These are phyloP conservation scores for Sextonia rubra DNA, from an alignment of 164 flowering plant species.

Conservation along the genomic window DNA sequence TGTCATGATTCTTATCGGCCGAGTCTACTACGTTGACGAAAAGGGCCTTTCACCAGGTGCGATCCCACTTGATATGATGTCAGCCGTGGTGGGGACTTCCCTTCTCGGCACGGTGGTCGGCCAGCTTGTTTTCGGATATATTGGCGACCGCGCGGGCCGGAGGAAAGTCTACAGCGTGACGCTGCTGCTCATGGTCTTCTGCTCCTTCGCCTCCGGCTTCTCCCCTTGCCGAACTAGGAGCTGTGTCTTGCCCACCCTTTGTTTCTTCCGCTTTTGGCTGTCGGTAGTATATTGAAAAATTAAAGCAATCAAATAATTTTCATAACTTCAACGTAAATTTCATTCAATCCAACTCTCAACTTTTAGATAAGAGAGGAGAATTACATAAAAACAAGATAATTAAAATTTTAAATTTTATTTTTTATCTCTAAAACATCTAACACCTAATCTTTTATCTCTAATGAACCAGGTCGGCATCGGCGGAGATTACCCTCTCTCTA, in stretches of 20 bases:
- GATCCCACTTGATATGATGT: conserved; percentile 19
- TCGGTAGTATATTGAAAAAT: too few relatives aligned
- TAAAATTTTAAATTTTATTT: too few relatives aligned
- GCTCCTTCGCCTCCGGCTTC: conserved; percentile 54
- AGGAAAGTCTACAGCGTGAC: conserved; percentile 44
- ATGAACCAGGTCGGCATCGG: too few relatives aligned
- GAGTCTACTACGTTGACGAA: conserved; percentile 30
- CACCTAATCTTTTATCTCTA: too few relatives aligned
- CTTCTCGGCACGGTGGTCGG: conserved; percentile 42
- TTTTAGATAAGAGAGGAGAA: too few relatives aligned
- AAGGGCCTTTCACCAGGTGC: not conserved
- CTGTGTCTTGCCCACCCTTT: conserved; percentile 31
- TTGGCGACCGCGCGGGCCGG: conserved; percentile 47
- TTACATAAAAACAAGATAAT: too few relatives aligned
- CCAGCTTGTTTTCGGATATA: conserved; percentile 36
- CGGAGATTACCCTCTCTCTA: conserved; percentile 25
- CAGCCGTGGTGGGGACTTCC: conserved; percentile 28
- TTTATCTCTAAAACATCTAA: too few relatives aligned
- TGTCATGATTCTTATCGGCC: conserved; percentile 38
- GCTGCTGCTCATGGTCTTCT: conserved; percentile 38
- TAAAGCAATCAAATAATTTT: too few relatives aligned
- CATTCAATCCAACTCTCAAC: too few relatives aligned
- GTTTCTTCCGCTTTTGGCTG: conserved; percentile 28
- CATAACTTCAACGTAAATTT: too few relatives aligned
- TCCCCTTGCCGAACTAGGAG: conserved; percentile 31